Conservation (phyloP, 1,284 basidiomycete genomes). For the Ceratobasidium theobromae region DNA sequence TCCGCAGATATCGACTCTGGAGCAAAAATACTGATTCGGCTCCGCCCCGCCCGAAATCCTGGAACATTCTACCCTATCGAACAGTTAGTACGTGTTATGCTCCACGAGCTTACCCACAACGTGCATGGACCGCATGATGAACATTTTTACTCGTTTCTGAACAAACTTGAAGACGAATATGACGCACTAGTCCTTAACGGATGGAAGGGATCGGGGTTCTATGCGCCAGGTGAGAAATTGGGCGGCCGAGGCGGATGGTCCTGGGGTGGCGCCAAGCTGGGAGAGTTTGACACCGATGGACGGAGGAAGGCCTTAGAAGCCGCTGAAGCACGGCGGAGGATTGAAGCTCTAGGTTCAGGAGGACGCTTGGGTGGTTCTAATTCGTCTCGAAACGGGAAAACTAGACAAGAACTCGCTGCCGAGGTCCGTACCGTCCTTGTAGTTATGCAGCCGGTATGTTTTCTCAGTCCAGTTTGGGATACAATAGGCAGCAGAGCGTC, state of each 20-base stretch:
- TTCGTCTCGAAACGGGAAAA: constrained; percentile 47
- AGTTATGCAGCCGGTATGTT: background rate
- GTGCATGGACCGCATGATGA: constrained; percentile 85
- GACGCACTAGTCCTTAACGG: constrained; percentile 72
- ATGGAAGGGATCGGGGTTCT: constrained; percentile 83
- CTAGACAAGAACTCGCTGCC: constrained; percentile 71
- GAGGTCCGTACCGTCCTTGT: constrained; percentile 53
- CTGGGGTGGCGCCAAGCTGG: constrained; percentile 53
- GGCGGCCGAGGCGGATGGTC: constrained; percentile 56
- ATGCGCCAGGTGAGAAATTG: constrained; percentile 64
- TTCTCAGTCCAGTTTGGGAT: constrained; percentile 1
- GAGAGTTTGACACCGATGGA: constrained; percentile 43
- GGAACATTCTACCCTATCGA: constrained; percentile 76
- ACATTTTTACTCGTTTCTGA: constrained; percentile 72
- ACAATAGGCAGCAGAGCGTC: constrained; percentile 72
- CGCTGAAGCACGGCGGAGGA: constrained; percentile 41
- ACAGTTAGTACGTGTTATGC: constrained; percentile 73
- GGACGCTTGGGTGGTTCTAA: constrained; percentile 34
- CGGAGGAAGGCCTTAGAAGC: constrained; percentile 20
- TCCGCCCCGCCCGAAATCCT: constrained; percentile 68
- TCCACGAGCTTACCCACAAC: constrained; percentile 91
- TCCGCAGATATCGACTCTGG: constrained; percentile 72
- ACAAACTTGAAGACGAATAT: constrained; percentile 77
- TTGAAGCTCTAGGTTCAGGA: constrained; percentile 35
- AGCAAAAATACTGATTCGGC: constrained; percentile 74